Evolutionary conservation across 768 basidiomycete genomes (phyloP), one percentile per base, ranked within the genome.

Genomic region (Porphyrellus cyaneotinctus): DNA sequence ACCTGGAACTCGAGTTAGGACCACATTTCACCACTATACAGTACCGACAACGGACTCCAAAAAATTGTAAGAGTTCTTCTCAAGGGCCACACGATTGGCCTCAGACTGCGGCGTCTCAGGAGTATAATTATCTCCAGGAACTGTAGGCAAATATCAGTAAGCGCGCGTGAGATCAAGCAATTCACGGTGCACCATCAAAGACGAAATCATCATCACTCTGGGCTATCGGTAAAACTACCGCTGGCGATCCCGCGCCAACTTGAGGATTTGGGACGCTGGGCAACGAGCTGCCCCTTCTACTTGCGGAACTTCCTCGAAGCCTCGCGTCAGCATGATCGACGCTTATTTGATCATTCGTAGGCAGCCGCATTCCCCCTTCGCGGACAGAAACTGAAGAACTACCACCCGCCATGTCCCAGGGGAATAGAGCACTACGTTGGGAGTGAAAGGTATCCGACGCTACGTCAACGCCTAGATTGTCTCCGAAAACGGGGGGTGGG

Each of bases 341-440:
- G 56, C 75, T 76, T 37, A 77, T 62, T 42, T 73, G 71, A 47
- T 79, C 78, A 56, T 74, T 78, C 37, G 73, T 74, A 43, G 65
- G 60, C 31, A 52, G 47, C 8, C 58, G 65, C 14, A 64, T 51
- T 20, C 69, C 70, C 32, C 71, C 73, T 17, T 62, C 69, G 3
- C 52, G 75, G 23, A 69, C 79, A 30, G 62, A 58, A 23, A 71
- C 73, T 30, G 78, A 83, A 1, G 85, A 86, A 47, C 84, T 87
- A 36, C 73, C 75, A 2, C 83, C 86, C 6, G 88, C 88, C 64
- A 91, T 79, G 62, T 91, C 88, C 89, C 89, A 92, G 6, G 90
- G 89, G 64, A 90, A 90, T 28, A 91, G 64, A 10, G 84, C 82
- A 57, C 82, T 87, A 31, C 78, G 74, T 61, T 88, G 87, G 18